A percentile compares a stretch with the other conserved stretches of the same genome.
Conservation (phyloP, 768 basidiomycete genomes). For the Amanita jacksonii region DNA sequence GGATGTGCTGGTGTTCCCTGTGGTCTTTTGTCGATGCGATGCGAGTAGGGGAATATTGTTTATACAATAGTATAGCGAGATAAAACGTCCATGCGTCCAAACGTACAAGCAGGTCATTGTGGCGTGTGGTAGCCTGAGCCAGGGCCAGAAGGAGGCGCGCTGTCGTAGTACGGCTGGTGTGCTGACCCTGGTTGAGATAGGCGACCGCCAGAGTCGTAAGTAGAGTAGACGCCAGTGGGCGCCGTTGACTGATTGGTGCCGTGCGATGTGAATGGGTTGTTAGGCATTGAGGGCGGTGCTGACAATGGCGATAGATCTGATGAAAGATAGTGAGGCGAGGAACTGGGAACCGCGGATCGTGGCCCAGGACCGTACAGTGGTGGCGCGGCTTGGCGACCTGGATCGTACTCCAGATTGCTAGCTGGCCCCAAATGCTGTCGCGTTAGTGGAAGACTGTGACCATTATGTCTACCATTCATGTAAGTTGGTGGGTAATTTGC, state of each 20-base stretch:
- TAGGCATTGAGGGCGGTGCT: slow-evolving; percentile 39
- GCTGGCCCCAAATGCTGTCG: slow-evolving; percentile 25
- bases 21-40: slow-evolving; percentile 6
- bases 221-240: slow-evolving; percentile 25
- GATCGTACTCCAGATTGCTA: slow-evolving; percentile 29
- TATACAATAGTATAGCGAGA: slow-evolving; percentile 8
- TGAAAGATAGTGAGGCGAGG: slow-evolving; percentile 26
- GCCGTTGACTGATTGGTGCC: slow-evolving; percentile 22
- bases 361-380: slow-evolving; percentile 25
- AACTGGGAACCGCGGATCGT: slow-evolving; percentile 31
- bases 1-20: slow-evolving; percentile 9
- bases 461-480: slow-evolving; percentile 33
- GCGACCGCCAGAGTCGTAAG: slow-evolving; percentile 27
- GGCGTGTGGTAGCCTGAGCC: slow-evolving; percentile 40
- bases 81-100: slow-evolving; percentile 5
- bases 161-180: slow-evolving; percentile 26
- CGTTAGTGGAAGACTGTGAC: slow-evolving; percentile 28
- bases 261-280: slow-evolving; percentile 31
- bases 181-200: slow-evolving; percentile 16
- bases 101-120: slow-evolving; percentile 18
- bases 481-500: slow-evolving; percentile 33
- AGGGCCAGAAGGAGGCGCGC: slow-evolving; percentile 31
- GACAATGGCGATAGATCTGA: slow-evolving; percentile 39
- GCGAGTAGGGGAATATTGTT: slow-evolving; percentile 2
- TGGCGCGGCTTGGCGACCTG: slow-evolving; percentile 25